Evolutionary conservation across 1,139 yeast genomes (phyloP).

Genomic region (Pichia sp.): DNA sequence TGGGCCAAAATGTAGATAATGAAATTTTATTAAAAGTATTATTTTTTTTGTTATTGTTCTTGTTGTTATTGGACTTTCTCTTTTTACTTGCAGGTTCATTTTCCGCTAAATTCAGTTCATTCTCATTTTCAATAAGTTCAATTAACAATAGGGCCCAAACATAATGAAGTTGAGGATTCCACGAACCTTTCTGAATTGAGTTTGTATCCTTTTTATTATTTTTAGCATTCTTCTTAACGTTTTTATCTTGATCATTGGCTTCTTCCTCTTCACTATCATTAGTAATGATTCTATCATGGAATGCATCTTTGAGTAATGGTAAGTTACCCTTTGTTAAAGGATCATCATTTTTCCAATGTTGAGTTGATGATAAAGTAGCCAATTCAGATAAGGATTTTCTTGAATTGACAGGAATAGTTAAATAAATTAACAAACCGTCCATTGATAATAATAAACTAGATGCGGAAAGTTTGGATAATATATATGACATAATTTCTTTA

Average conservation of each 20-base stretch:
- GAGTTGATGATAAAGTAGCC: conserved; percentile 28
- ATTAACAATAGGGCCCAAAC: conserved; percentile 70
- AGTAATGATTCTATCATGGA: conserved; percentile 45
- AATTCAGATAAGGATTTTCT: conserved; percentile 30
- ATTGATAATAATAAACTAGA: conserved; percentile 56
- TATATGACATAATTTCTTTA: conserved; percentile 15
- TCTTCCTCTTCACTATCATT: conserved; percentile 35
- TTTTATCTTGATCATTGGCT: conserved; percentile 25
- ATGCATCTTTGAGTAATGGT: conserved; percentile 51
- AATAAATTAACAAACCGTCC: conserved; percentile 75
- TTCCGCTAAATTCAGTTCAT: conserved; percentile 3
- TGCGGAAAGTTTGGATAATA: conserved; percentile 39
- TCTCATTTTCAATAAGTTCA: conserved; percentile 31
- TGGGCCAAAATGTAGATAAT: conserved; percentile 75
- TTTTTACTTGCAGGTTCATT: conserved; percentile 29
- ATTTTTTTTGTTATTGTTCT: conserved; percentile 24
- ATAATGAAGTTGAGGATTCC: conserved; percentile 77
- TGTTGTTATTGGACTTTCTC: conserved; percentile 33
- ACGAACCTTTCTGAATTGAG: conserved; percentile 51
- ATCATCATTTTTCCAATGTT: conserved; percentile 62
- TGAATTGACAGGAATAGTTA: conserved; percentile 38
- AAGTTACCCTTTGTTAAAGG: conserved; percentile 70
- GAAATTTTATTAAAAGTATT: conserved; percentile 2
- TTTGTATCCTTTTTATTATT: not conserved
- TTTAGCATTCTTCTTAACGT: conserved; percentile 14